Conservation (phyloP, 768 basidiomycete species). For the Ephemerocybe angulata region DNA sequence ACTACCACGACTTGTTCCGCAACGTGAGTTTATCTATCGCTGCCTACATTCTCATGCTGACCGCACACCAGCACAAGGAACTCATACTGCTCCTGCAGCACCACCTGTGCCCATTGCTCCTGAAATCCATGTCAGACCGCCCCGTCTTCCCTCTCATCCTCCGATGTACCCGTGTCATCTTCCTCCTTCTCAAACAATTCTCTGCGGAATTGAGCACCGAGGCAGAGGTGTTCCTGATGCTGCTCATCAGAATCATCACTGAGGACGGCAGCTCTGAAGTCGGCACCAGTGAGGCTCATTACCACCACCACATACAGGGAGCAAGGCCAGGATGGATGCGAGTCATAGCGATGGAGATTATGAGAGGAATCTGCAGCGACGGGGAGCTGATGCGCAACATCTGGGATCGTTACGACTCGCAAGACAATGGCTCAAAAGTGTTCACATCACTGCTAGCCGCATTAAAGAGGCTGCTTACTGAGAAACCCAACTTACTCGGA, state of each 20-base stretch:
- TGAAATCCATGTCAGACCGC: slow-evolving; percentile 79
- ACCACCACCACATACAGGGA: slow-evolving; percentile 27
- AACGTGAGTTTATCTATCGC: slow-evolving; percentile 44
- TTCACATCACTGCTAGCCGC: slow-evolving; percentile 78
- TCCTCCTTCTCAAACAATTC: slow-evolving; percentile 90
- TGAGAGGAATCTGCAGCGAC: slow-evolving; percentile 83
- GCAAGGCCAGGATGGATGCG: slow-evolving; percentile 79
- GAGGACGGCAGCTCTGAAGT: slow-evolving; percentile 41
- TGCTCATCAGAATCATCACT: slow-evolving; percentile 61
- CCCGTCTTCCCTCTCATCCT: slow-evolving; percentile 85
- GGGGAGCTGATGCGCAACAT: slow-evolving; percentile 72
- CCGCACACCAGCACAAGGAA: slow-evolving; percentile 60
- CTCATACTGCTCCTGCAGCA: slow-evolving; percentile 83
- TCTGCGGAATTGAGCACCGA: slow-evolving; percentile 76
- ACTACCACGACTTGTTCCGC: slow-evolving; percentile 83
- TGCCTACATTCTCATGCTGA: background rate
- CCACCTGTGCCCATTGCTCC: slow-evolving; percentile 85
- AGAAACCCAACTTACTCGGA: slow-evolving; percentile 84
- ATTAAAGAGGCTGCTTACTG: slow-evolving; percentile 81
- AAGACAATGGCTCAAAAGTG: slow-evolving; percentile 59
- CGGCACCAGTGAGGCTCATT: slow-evolving; percentile 17
- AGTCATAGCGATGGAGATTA: slow-evolving; percentile 88
- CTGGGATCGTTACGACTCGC: slow-evolving; percentile 76
- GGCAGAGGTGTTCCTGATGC: slow-evolving; percentile 80
- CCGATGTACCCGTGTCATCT: slow-evolving; percentile 90